Base-by-base conservation (phyloP, 1,284 basidiomycete genomes). In the Malassezia nana region DNA sequence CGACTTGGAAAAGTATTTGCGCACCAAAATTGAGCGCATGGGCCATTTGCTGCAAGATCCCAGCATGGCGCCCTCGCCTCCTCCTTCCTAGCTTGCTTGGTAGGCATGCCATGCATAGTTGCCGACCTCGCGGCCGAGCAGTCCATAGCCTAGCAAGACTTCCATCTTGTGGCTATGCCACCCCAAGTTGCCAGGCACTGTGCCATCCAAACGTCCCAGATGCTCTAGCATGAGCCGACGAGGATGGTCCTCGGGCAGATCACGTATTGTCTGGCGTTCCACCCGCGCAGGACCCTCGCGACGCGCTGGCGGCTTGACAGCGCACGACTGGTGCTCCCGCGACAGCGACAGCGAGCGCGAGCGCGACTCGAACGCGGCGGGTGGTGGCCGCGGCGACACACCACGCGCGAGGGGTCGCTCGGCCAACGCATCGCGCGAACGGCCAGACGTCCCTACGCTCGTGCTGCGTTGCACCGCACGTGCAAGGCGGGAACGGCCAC, bases 101-200 rank as follows among this genome's bases (percentile, higher is more conserved):
- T 56, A 74, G 1, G 63, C 64, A 6, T 61, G 57, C 45, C 64
- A 52, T 3, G 71, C 90, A 64, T 92, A 94, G 58, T 92, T 75
- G 5, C 90, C 90, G 62, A 87, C 87, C 75, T 94, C 91, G 13
- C 88, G 81, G 3, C 89, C 90, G 31, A 92, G 78, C 81, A 95
- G 84, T 12, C 90, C 90, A 67, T 85, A 80, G 3, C 90, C 90
- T 63, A 86, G 83, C 54, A 95, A 74, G 50, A 94, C 87, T 81
- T 96, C 91, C 89, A 95, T 91, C 78, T 98, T 98, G 48, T 89
- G 78, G 30, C 86, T 83, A 76, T 95, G 89, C 91, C 92, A 98
- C 0, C 92, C 92, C 1, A 90, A 82, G 4, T 84, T 86, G 66
- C 85, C 88, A 65, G 81, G 84, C 3, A 94, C 90, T 65, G 89